A percentile compares a stretch with the other conserved stretches of the same genome.
These are phyloP conservation scores for Solanum megistacrolobum DNA, from an alignment of 257 asterid species.

Conservation along the genomic window DNA sequence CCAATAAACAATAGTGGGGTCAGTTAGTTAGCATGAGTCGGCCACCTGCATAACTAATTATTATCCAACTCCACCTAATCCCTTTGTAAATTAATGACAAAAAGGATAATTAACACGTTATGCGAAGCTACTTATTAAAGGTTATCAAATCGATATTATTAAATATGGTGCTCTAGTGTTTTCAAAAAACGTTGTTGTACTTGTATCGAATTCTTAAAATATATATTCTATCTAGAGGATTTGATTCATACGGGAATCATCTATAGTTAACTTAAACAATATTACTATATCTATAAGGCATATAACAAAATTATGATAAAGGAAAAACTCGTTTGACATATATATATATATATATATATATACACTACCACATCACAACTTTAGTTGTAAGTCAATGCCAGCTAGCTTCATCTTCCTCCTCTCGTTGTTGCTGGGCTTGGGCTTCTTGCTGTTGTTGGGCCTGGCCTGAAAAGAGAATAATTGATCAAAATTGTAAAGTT, in stretches of 20 bases:
- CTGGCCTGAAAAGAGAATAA: background rate
- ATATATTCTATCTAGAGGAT: background rate
- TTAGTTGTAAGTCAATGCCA: background rate
- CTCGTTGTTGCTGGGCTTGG: background rate
- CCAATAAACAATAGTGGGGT: background rate
- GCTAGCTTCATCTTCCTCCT: background rate
- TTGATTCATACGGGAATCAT: background rate
- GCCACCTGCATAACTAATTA: background rate
- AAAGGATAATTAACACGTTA: background rate
- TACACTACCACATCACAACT: background rate
- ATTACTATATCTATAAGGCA: background rate
- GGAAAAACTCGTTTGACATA: background rate
- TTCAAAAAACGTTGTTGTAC: fast-evolving
- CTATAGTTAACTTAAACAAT: no score
- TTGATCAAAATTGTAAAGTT: background rate
- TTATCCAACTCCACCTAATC: background rate
- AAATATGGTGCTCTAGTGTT: background rate
- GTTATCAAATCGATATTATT: background rate
- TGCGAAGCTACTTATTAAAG: background rate
- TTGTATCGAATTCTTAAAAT: background rate
- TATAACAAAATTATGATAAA: background rate
- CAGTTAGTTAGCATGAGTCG: background rate
- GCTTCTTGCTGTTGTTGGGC: background rate
- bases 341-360: background rate
- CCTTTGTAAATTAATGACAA: background rate